Base-by-base conservation (phyloP, 768 basidiomycete species). In the Leucocoprinus sp. region DNA sequence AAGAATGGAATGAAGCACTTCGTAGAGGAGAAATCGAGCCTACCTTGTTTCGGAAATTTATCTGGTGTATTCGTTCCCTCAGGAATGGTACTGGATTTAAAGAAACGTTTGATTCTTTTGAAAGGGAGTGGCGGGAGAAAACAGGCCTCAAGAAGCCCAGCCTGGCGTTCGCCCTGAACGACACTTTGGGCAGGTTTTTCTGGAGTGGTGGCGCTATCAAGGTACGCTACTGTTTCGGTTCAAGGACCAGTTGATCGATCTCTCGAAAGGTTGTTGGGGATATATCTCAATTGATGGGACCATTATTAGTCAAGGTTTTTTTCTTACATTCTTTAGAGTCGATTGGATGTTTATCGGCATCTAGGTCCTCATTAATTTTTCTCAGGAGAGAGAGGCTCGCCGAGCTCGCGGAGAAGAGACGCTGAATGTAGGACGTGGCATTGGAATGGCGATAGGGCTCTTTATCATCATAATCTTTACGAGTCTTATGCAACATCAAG, bases 171-270 rank as follows among this genome's bases (percentile, higher is more conserved):
- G 75, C 80, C 9, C 54, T 84, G 42, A 81, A 81, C 53, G 80
- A 80, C 52, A 69, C 74, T 4, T 65, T 84, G 46, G 76, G 74
- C 9, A 57, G 58, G 26, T 64, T 69, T 21, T 83, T 83, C 61
- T 85, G 83, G 83, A 60, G 64, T 31, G 81, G 74, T 2, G 83
- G 82, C 14, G 54, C 64, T 24, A 74, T 75, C 64, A 82, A 82
- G 67, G 74, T 74, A 26, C n/a, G 14, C 24, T 17, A 4, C 4
- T 2, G 42, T 29, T n/a, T 11, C 22, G 17, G 27, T n/a, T 1
- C 14, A 7, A 38, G 5, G 15, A 12, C 15, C 26, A n/a, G 19
- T 11, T 8, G 4, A 26, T 17, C 51, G 23, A 36, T 21, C 22
- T 50, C 41, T 43, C 58, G 19, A 55, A n/a, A 81, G 71, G 75